Evolutionary conservation across 148 eudicot species (phyloP), one percentile per base, ranked within the genome.

Genomic region (Polygonum maritimum): DNA sequence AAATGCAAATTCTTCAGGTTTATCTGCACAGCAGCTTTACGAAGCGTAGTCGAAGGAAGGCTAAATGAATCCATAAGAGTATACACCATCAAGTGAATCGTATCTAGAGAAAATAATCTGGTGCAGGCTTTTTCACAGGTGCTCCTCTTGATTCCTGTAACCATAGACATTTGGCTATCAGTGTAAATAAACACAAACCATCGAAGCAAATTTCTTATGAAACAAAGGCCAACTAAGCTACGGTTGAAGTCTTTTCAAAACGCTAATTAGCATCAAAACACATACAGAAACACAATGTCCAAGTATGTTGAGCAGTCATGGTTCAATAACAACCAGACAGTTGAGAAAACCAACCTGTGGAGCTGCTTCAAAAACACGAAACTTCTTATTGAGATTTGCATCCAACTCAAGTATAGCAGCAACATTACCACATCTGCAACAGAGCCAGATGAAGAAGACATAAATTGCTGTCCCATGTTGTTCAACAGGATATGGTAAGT

Each of bases 351-450:
- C 72, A 80, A 95, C 98, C 96, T 90, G 97, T 73, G 97, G 96
- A 75, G 97, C 97, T 69, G 98, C 98, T 74, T 95, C 92, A 82
- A 95, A 95, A 52, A 92, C 97, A 60, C 89, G 94, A 54, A 95
- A 92, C 76, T 88, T 38, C 74, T 85, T 85, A 69, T 88, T 82
- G 40, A 92, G 98, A 86, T 90, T 87, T 83, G 90, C 98, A 78
- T 90, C 92, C 74, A 95, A 89, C 88, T 92, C 91, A 79, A 95
- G 98, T 81, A 95, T 95, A 69, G 97, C 96, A 81, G 98, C 98
- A 49, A 95, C 94, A 79, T 95, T 95, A 48, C 98, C 98, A 73
- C 98, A 95, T 85, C 98, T 94, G 84, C 75, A 80, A 79, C 52
- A 76, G 52, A 72, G 63, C 65, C 7, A 72, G 36, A 69, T 51